Evolutionary conservation across 257 asterid species (phyloP), one percentile per base, ranked within the genome.

Genomic region (Capsicum rhomboideum): DNA sequence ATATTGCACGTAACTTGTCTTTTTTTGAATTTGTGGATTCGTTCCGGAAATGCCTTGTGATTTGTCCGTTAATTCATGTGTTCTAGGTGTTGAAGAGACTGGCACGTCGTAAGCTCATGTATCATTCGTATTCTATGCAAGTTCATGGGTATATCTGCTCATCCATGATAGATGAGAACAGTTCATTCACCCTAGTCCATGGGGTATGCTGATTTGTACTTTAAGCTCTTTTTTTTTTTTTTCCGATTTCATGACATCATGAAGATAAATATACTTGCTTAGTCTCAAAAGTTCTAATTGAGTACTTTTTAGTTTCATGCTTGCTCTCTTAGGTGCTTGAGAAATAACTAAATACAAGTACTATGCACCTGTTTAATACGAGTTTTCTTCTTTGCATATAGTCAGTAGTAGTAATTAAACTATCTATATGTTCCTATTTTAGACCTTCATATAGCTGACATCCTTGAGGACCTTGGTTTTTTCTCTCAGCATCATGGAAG

Each of bases 111-210:
- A 91, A 91, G 85, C 84, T 94, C 71, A 84, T 96, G 95, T 94
- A 91, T 87, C 99, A 91, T 89, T 93, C 98, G 69, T 96, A 96
- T 88, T 91, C 98, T 1, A 91, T 96, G 98, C 97, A 93, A 90
- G 98, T 96, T 74, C 94, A 93, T 91, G 99, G 99, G 85, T 96
- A 90, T 90, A 93, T 93, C 75, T 91, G 93, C 88, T 87, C 97
- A 78, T 88, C 97, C 84, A 89, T 96, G 56, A 87, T 89, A 18
- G 88, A 72, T 34, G 93, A 94, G 82, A 77, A 53, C 63, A 92
- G 84, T 88, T 92, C 98, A 56, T 96, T 93, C 82, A 92, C 91
- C 77, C 90, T 96, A 54, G 98, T 96, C 85, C 99, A 93, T 63
- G 98, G 99, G 85, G 99, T 96, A 87, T 23, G 94, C 87, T 86